These are phyloP conservation scores for Trichoderma sp. DNA, from an alignment of 2,329 filamentous ascomycete genomes.

Conservation along the genomic window DNA sequence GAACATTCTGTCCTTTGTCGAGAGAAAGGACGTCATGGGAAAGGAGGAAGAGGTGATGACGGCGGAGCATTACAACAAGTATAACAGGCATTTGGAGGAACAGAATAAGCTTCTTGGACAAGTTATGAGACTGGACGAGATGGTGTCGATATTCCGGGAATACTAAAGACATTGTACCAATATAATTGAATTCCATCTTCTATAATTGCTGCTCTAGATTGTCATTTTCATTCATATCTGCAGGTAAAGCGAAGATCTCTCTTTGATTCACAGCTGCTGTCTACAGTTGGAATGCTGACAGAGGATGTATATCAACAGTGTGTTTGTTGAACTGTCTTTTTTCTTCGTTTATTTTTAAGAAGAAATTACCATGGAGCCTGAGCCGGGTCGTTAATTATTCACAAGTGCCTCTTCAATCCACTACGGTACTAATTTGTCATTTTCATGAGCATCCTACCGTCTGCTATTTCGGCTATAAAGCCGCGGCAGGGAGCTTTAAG, in stretches of 20 bases:
- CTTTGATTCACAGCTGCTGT: neutral
- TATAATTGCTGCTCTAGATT: neutral
- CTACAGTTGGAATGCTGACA: neutral
- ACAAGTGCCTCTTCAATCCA: neutral
- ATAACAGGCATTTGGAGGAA: slow-evolving; percentile 60
- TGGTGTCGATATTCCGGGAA: slow-evolving; percentile 81
- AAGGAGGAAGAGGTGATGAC: slow-evolving; percentile 80
- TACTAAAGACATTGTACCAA: slow-evolving; percentile 49
- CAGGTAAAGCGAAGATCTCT: neutral
- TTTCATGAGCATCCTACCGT: neutral
- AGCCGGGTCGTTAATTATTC: neutral
- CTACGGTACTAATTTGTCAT: neutral
- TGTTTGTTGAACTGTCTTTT: neutral
- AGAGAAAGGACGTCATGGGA: slow-evolving; percentile 82
- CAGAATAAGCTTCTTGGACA: slow-evolving; percentile 76
- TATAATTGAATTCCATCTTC: neutral
- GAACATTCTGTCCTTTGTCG: slow-evolving; percentile 75
- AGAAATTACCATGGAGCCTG: neutral
- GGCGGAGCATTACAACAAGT: slow-evolving; percentile 68
- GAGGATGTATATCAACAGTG: neutral
- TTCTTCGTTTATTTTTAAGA: too few relatives aligned
- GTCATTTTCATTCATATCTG: neutral
- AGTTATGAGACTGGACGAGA: slow-evolving; percentile 77
- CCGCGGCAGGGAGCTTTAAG: neutral
- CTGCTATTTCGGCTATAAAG: neutral